These are phyloP conservation scores for Bruguiera sexangula DNA, from an alignment of 345 rosid genomes.

Conservation along the genomic window DNA sequence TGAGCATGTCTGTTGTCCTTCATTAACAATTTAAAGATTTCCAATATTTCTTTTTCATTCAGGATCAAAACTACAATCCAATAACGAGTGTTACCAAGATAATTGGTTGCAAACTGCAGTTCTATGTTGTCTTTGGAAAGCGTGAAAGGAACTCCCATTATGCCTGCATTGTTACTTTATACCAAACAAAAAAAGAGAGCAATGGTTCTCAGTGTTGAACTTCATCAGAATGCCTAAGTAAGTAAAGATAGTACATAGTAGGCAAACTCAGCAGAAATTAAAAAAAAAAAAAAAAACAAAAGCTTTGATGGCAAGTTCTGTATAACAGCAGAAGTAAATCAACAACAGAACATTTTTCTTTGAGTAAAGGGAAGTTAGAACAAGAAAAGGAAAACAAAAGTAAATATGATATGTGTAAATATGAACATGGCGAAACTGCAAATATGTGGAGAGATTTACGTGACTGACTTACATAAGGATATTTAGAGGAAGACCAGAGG, in stretches of 20 bases:
- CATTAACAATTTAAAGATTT: too few relatives aligned
- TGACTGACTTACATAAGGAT: constrained; percentile 22
- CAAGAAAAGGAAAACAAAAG: background rate
- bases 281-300: too few relatives aligned
- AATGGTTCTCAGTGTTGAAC: background rate
- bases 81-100: constrained; percentile 34
- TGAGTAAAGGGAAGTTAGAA: background rate
- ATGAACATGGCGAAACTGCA: background rate
- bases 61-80: too few relatives aligned
- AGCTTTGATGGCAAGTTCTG: too few relatives aligned
- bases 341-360: too few relatives aligned
- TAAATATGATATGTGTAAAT: background rate
- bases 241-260: background rate
- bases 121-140: constrained; percentile 55
- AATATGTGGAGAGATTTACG: background rate
- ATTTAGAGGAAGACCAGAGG: constrained; percentile 19
- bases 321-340: too few relatives aligned
- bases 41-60: too few relatives aligned
- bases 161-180: constrained; percentile 64
- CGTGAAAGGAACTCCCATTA: constrained; percentile 40
- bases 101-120: constrained; percentile 55
- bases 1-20: too few relatives aligned
- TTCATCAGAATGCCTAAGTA: background rate
- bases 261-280: too few relatives aligned
- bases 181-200: constrained; percentile 11